Percentiles rank a stretch among this genome's conserved stretches.
phyloP scores from a whole-genome alignment of 352 stramenopile genomes.

The Phytophthora pisi region DNA sequence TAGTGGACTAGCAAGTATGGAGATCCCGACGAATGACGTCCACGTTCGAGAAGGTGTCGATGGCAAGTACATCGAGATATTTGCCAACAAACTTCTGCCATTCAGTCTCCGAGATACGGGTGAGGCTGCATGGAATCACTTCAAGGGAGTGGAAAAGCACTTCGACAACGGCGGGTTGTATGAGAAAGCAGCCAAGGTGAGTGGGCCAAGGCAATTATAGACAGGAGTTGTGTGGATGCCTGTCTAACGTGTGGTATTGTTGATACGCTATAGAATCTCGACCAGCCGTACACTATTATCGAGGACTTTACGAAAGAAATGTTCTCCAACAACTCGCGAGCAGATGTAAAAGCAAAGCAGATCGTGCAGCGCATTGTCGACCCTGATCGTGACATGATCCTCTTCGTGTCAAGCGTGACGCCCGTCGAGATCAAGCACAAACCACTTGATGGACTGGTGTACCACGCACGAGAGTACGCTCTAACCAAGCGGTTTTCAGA shows the following conservation, averaged over 20 bases:
- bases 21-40: conserved; percentile 25
- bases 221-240: neutral
- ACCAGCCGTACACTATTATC: conserved; percentile 36
- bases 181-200: conserved; percentile 26
- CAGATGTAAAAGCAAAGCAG: conserved; percentile 31
- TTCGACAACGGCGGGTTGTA: conserved; percentile 30
- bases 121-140: conserved; percentile 37
- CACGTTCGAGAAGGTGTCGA: conserved; percentile 29
- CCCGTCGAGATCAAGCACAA: conserved; percentile 33
- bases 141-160: conserved; percentile 35
- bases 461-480: conserved; percentile 33
- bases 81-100: conserved; percentile 35
- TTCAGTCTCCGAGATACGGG: conserved; percentile 29
- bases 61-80: conserved; percentile 34
- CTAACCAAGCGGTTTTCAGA: conserved; percentile 44
- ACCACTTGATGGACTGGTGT: conserved; percentile 21
- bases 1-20: conserved; percentile 24
- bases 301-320: conserved; percentile 36
- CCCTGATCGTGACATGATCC: conserved; percentile 25
- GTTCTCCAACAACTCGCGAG: conserved; percentile 34
- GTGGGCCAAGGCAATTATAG: neutral
- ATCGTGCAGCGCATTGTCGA: conserved; percentile 29
- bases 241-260: conserved; percentile 2
- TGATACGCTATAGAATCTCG: conserved; percentile 18
- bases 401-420: conserved; percentile 28